Conservation (phyloP, 495 filamentous ascomycete species). For the Sordaria brevicollis region DNA sequence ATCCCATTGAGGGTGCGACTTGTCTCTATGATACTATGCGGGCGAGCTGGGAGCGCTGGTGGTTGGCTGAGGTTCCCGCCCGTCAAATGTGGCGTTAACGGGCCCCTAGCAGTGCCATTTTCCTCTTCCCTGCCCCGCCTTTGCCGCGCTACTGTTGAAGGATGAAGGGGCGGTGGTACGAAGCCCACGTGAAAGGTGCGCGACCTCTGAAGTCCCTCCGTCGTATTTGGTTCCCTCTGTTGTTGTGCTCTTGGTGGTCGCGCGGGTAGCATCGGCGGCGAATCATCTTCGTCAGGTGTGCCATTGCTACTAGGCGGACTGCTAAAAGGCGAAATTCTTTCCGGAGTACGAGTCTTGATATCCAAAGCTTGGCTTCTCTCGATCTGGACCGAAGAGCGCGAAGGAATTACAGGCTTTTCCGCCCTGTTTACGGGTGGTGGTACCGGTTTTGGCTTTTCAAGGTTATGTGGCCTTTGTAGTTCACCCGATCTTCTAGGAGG, state of each 20-base stretch:
- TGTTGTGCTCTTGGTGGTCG: constrained; percentile 26
- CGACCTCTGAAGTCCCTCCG: constrained; percentile 11
- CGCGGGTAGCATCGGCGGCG: constrained; percentile 32
- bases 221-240: constrained; percentile 5
- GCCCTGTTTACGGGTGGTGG: constrained; percentile 68
- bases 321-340: constrained; percentile 70
- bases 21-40: constrained; percentile 26
- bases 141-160: constrained; percentile 29
- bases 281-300: constrained; percentile 39
- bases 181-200: constrained; percentile 24
- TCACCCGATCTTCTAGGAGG: constrained; percentile 45
- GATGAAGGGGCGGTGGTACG: constrained; percentile 41
- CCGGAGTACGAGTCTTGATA: constrained; percentile 17
- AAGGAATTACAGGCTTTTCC: constrained; percentile 64
- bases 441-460: constrained; percentile 23
- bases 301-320: constrained; percentile 77
- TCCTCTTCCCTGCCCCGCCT: constrained; percentile 28
- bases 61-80: constrained; percentile 40
- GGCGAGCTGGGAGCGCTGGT: constrained; percentile 52
- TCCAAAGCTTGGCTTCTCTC: constrained; percentile 20
- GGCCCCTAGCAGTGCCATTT: constrained; percentile 22
- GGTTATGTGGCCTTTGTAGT: constrained; percentile 31
- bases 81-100: constrained; percentile 20
- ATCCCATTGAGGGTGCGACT: constrained; percentile 9
- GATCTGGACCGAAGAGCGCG: constrained; percentile 15